These are phyloP conservation scores for Eimeria tenella DNA, from an alignment of 169 alveolate species.

Conservation along the genomic window DNA sequence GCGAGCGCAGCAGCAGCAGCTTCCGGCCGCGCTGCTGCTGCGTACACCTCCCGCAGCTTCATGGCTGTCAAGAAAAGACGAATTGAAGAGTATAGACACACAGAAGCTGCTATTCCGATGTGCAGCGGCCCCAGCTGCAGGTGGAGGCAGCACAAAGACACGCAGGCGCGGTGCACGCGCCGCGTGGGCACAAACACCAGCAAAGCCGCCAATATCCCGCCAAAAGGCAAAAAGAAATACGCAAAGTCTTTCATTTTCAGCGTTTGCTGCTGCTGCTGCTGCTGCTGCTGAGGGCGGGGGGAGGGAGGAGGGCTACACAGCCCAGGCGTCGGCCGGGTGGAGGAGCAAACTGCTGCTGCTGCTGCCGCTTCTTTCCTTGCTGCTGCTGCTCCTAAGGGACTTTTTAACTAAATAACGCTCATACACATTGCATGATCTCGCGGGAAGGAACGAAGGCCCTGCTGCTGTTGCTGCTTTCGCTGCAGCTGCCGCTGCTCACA, in stretches of 20 bases:
- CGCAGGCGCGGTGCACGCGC: constrained; percentile 20
- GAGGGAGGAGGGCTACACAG: no score
- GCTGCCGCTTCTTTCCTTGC: background rate
- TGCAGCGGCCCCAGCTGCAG: constrained; percentile 21
- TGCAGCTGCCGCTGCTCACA: background rate
- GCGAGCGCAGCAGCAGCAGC: background rate
- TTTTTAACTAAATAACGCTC: no score
- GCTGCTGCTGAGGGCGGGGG: background rate
- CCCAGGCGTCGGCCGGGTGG: no score
- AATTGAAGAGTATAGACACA: background rate
- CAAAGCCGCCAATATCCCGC: constrained; percentile 16
- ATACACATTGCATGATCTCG: no score
- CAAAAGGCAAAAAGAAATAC: constrained; percentile 33
- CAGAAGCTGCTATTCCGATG: background rate
- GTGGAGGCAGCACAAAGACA: constrained; percentile 36
- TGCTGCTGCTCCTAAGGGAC: background rate
- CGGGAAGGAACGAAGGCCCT: background rate
- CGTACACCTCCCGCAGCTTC: constrained; percentile 56
- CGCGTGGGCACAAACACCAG: constrained; percentile 26
- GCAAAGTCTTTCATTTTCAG: constrained; percentile 55
- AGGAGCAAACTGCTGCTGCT: background rate
- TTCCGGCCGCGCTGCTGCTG: constrained; percentile 48
- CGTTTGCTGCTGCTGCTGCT: background rate
- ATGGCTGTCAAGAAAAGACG: background rate
- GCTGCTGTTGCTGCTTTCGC: background rate